Conservation (phyloP, 2,329 filamentous ascomycete genomes). For the Arthrocladium fulminans region DNA sequence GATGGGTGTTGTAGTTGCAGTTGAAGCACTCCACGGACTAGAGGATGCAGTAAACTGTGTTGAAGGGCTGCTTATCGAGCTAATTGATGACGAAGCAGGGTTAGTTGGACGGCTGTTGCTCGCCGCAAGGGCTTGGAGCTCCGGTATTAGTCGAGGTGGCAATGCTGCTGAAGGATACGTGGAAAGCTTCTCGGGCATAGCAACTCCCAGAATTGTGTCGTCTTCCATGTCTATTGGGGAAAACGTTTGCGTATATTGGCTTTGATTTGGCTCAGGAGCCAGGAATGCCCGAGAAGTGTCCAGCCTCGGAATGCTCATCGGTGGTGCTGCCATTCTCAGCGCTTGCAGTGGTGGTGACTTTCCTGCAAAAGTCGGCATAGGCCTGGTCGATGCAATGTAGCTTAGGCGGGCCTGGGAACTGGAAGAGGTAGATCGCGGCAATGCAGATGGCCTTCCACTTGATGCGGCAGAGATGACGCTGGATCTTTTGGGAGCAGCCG, state of each 20-base stretch:
- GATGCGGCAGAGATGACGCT: background rate
- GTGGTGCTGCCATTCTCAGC: background rate
- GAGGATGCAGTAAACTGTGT: constrained; percentile 20
- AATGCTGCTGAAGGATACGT: constrained; percentile 12
- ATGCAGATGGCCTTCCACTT: constrained; percentile 4
- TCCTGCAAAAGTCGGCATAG: background rate
- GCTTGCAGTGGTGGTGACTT: constrained; percentile 5
- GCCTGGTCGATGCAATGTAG: constrained; percentile 5
- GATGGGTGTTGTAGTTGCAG: constrained; percentile 37
- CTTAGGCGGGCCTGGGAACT: constrained; percentile 4
- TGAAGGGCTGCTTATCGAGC: constrained; percentile 21
- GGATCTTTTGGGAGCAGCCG: background rate
- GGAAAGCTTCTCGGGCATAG: constrained; percentile 11
- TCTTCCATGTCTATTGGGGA: constrained; percentile 14
- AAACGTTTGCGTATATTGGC: background rate
- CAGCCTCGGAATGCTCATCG: background rate
- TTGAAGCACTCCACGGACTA: constrained; percentile 22
- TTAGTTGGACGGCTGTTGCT: constrained; percentile 10
- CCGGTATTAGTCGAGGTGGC: constrained; percentile 21
- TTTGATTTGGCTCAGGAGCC: background rate
- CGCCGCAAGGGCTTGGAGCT: constrained; percentile 21
- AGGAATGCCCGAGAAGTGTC: background rate
- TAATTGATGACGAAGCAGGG: constrained; percentile 14
- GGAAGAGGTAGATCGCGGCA: constrained; percentile 4
- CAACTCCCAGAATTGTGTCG: constrained; percentile 19